Conservation (phyloP, 352 stramenopile genomes). For the Detonula confervacea region DNA sequence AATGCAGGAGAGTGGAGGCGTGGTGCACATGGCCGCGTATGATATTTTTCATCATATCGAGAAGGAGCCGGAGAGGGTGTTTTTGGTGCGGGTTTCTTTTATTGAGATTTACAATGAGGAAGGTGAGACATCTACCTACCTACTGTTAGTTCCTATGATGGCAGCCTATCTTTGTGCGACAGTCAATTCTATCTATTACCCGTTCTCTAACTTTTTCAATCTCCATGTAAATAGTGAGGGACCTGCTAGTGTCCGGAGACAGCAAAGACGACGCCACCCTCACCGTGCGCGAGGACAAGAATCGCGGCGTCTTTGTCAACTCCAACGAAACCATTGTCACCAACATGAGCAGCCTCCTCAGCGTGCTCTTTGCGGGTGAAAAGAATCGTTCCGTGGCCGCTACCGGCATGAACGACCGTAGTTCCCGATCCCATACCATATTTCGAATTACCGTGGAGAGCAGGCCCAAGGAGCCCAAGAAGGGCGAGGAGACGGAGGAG, state of each 20-base stretch:
- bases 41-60: conserved; percentile 93
- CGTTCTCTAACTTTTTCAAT: no score
- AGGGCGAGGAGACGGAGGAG: conserved; percentile 18
- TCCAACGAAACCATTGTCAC: conserved; percentile 93
- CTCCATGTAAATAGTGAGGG: no score
- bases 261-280: conserved; percentile 52
- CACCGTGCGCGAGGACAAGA: conserved; percentile 89
- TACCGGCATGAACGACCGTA: conserved; percentile 98
- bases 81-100: conserved; percentile 96
- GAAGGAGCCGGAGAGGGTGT: conserved; percentile 89
- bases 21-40: conserved; percentile 91
- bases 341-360: conserved; percentile 90
- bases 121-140: no score
- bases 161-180: no score
- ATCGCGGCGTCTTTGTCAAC: conserved; percentile 96
- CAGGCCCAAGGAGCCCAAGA: conserved; percentile 57
- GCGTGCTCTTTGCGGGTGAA: conserved; percentile 92
- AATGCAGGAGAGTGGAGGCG: conserved; percentile 50
- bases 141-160: no score
- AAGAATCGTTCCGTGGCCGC: conserved; percentile 93
- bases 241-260: conserved; percentile 88
- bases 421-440: conserved; percentile 96
- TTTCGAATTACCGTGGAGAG: conserved; percentile 96
- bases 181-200: no score
- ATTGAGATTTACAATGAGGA: conserved; percentile 99